These are phyloP conservation scores for Thalia dealbata DNA, from an alignment of 176 grass and related monocot genomes.

Conservation along the genomic window DNA sequence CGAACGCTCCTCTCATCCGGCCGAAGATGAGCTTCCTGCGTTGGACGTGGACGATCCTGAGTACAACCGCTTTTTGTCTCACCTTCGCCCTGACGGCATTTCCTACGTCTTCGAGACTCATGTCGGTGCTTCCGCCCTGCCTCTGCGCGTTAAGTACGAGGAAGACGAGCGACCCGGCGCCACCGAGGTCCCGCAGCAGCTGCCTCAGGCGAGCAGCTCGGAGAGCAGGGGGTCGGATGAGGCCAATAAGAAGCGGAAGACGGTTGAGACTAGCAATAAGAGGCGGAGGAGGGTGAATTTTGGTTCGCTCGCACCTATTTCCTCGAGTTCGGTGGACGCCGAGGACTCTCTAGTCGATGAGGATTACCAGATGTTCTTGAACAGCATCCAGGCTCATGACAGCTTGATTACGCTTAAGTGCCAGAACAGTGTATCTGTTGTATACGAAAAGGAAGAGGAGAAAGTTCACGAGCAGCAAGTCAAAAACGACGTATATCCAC, in stretches of 20 bases:
- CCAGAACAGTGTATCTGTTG: constrained; percentile 11
- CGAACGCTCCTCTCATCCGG: background rate
- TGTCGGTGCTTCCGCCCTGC: constrained; percentile 4
- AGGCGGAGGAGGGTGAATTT: too few species aligned
- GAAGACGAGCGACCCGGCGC: constrained; percentile 3
- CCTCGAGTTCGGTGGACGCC: background rate
- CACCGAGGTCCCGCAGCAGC: constrained; percentile 11
- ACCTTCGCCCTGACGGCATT: constrained; percentile 32
- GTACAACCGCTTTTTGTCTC: constrained; percentile 46
- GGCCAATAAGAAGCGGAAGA: background rate
- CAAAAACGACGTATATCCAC: background rate
- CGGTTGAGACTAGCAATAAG: background rate
- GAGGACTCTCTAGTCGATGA: constrained; percentile 26
- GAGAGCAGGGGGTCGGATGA: background rate
- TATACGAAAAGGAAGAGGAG: constrained; percentile 13
- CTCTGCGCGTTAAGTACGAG: constrained; percentile 33
- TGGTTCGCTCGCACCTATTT: background rate
- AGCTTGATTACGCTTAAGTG: constrained; percentile 30
- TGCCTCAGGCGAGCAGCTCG: background rate
- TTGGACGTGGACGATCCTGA: constrained; percentile 29
- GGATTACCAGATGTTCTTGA: constrained; percentile 45
- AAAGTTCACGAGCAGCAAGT: background rate
- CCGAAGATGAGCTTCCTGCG: background rate
- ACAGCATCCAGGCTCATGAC: constrained; percentile 24
- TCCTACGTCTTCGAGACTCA: constrained; percentile 39